Conservation (phyloP, 495 filamentous ascomycete species). For the Lepraria neglecta region DNA sequence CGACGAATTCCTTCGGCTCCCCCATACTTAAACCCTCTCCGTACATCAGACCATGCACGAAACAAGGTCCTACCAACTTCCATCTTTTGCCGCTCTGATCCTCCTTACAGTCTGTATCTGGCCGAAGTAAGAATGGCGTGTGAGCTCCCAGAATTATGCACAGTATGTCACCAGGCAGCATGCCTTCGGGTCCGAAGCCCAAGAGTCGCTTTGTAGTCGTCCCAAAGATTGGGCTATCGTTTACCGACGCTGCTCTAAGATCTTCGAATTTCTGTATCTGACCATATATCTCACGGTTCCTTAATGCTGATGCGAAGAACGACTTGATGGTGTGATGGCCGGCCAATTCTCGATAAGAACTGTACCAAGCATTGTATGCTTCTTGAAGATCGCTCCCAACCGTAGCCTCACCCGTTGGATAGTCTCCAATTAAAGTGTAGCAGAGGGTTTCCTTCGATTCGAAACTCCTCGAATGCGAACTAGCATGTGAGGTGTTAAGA, state of each 20-base stretch:
- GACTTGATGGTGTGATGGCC: too few species aligned
- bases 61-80: conserved; percentile 22
- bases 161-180: neutral
- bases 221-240: too few species aligned
- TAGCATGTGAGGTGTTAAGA: neutral
- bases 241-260: neutral
- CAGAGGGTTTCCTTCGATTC: too few species aligned
- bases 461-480: neutral
- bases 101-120: too few species aligned
- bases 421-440: neutral
- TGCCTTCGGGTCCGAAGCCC: neutral
- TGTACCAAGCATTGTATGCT: neutral
- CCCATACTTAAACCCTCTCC: conserved; percentile 18
- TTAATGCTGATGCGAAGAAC: too few species aligned
- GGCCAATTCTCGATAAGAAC: too few species aligned
- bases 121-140: neutral
- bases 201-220: neutral
- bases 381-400: neutral
- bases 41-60: conserved; percentile 27
- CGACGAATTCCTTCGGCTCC: neutral
- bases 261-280: neutral
- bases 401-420: neutral
- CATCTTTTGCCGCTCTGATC: neutral
- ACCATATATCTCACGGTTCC: neutral
- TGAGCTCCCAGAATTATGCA: conserved; percentile 1